Evolutionary conservation across 345 rosid species (phyloP), one percentile per base, ranked within the genome.

Genomic region (Aegle marmelos): DNA sequence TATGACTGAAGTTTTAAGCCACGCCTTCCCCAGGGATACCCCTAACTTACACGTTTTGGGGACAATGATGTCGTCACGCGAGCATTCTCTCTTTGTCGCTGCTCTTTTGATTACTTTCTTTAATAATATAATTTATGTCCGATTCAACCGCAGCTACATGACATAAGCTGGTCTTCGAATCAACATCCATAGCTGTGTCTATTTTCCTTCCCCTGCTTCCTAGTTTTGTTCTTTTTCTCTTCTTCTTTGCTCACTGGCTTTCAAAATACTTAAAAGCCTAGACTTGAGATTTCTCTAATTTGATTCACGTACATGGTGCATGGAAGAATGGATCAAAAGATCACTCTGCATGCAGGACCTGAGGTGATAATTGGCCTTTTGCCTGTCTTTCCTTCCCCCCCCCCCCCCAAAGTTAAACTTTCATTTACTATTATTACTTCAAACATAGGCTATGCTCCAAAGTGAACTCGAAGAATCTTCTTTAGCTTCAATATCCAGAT

Each of bases 21-120:
- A 13, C 50, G 0, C 5, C 50, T 45, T 45, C 50, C 17, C 50
- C 50, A 45, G 17, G 0, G 50, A 5, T 11, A 11, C 50, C 50
- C 50, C 16, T 2, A 41, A 41, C 16, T 41, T 16, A 5, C 21
- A 16, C 21, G 21, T 4, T 50, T 53, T 4, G n/a, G 57, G 77
- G 80, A 24, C 59, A 72, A 27, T 25, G 53, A 39, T 76, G 71
- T 64, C 78, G 82, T 85, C 82, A 79, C 64, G 17, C 1, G 50
- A 72, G 79, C 77, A 67, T 36, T 53, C 74, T 75, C 78, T 70
- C 37, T 24, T 59, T 85, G 85, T 85, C 86, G 1, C 56, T 22
- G 31, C 45, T 53, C 79, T 78, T 81, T 61, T 30, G 71, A 58
- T 69, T 62, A 58, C 50, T 69, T 30, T 79, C 37, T 63, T 61